Base-by-base conservation (phyloP, 1,284 basidiomycete species). In the Rugosomyces carneus region DNA sequence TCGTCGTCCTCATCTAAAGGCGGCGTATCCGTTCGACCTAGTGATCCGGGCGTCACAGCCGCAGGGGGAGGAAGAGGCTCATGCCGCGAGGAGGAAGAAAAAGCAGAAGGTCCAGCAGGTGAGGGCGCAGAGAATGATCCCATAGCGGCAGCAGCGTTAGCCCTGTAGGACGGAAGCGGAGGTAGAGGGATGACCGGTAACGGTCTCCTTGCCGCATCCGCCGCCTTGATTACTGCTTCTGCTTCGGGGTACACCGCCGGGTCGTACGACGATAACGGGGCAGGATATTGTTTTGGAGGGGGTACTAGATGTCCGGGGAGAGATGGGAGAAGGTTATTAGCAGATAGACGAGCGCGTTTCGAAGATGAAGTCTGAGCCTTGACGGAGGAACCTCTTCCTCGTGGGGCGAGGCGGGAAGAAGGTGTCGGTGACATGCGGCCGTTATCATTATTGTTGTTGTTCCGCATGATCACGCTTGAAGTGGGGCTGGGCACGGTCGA, bases 231-330 rank as follows among this genome's bases (percentile, higher is more conserved):
- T 2, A 59, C 50, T 10, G 47, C 47, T 20, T 58, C 60, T 2
- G 63, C 65, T 13, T 68, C 62, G 0, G 65, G 65, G 55, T 68
- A 67, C 5, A 65, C n/a, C 9, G 49, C 37, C 1, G 65, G 65
- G 32, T 67, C 56, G 32, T 66, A 66, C 3, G 61, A 51, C 19
- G 59, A 57, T 15, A 65, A 34, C 0, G 65, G 63, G 0, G 63
- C 63, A n/a, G 63, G 65, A 51, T 64, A 68, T 48, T 68, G 65
- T 45, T 60, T 62, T 31, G 37, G 42, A 15, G 47, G 45, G 11
- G 52, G 23, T 18, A 39, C 16, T 1, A 39, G n/a, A 43, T 10
- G 49, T 34, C 9, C 45, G 48, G 3, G 48, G 42, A 26, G 24
- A 10, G 24, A 10, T 26, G 24, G 10, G 5, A 26, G 37, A 50